phyloP scores from a whole-genome alignment of 2,329 filamentous ascomycete genomes.

The Alternaria dauci region DNA sequence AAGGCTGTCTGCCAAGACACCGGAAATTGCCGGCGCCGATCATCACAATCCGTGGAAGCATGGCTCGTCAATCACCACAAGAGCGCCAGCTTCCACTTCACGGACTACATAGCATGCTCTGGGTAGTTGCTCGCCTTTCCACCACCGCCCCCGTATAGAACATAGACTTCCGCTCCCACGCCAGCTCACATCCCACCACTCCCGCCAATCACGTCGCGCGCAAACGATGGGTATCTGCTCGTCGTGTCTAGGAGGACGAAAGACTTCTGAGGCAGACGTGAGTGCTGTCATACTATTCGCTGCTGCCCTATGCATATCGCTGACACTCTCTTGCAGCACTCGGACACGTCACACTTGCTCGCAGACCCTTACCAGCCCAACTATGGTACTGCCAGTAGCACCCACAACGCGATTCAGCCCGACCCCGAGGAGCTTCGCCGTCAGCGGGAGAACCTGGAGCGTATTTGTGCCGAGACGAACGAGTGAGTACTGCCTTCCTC shows the following conservation, averaged over 20 bases:
- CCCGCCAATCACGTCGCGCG: conserved; percentile 4
- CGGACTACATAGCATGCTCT: conserved; percentile 24
- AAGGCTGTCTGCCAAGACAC: conserved; percentile 6
- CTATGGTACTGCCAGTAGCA: conserved; percentile 54
- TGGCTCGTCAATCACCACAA: conserved; percentile 1
- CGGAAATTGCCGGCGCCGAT: conserved; percentile 13
- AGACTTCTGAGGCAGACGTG: conserved; percentile 56
- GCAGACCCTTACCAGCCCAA: conserved; percentile 55
- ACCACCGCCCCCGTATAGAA: conserved; percentile 9
- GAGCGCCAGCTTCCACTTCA: conserved; percentile 24
- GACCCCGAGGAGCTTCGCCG: conserved; percentile 60
- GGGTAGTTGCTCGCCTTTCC: conserved; percentile 13
- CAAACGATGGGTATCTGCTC: conserved; percentile 59
- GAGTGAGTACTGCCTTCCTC: conserved; percentile 48
- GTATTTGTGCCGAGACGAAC: conserved; percentile 59
- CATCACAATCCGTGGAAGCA: conserved; percentile 15
- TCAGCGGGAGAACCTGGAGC: conserved; percentile 58
- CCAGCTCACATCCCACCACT: conserved; percentile 2
- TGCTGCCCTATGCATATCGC: conserved; percentile 18
- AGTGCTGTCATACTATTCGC: conserved; percentile 27
- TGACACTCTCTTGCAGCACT: conserved; percentile 51
- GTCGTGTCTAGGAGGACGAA: conserved; percentile 58
- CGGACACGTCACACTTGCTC: conserved; percentile 58
- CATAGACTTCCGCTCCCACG: not conserved
- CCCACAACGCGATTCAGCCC: conserved; percentile 51